Percentiles rank a stretch among this genome's conserved stretches.
These are phyloP conservation scores for Blastobotrys persicus DNA, from an alignment of 1,139 yeast genomes.

Conservation along the genomic window DNA sequence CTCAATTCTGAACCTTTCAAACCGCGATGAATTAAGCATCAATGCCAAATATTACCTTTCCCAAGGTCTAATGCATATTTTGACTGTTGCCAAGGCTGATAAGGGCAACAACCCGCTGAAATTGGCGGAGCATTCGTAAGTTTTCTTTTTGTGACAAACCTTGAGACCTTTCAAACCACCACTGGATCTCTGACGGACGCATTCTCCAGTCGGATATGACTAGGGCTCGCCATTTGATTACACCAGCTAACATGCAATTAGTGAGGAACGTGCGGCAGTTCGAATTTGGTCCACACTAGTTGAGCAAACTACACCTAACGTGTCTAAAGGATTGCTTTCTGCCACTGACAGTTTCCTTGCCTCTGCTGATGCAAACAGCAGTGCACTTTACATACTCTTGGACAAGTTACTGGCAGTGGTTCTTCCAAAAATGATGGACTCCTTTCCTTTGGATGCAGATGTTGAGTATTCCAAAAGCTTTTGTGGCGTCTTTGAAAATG, in stretches of 20 bases:
- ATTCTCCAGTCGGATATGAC: too few species aligned
- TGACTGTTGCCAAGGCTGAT: not conserved
- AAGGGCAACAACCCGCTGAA: not conserved
- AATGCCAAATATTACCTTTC: not conserved
- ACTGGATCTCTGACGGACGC: too few species aligned
- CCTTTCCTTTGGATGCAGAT: not conserved
- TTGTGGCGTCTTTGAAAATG: not conserved
- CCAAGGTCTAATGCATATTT: not conserved
- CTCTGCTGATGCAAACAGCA: not conserved
- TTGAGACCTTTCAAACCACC: too few species aligned
- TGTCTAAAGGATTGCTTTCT: not conserved
- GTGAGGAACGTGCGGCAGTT: not conserved
- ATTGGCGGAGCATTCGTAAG: not conserved
- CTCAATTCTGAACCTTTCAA: not conserved
- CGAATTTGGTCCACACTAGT: not conserved
- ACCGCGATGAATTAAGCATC: not conserved
- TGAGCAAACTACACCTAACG: not conserved
- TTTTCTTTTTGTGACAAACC: too few species aligned
- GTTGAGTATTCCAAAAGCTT: not conserved
- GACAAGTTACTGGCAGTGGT: not conserved
- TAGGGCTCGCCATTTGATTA: too few species aligned
- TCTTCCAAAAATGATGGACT: not conserved
- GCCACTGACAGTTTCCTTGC: not conserved
- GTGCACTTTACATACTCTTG: not conserved
- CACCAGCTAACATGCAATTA: too few species aligned